A percentile compares a stretch with the other conserved stretches of the same genome.
Evolutionary conservation across 2,329 filamentous ascomycete genomes (phyloP).

Genomic region (Massarina eburnea): DNA sequence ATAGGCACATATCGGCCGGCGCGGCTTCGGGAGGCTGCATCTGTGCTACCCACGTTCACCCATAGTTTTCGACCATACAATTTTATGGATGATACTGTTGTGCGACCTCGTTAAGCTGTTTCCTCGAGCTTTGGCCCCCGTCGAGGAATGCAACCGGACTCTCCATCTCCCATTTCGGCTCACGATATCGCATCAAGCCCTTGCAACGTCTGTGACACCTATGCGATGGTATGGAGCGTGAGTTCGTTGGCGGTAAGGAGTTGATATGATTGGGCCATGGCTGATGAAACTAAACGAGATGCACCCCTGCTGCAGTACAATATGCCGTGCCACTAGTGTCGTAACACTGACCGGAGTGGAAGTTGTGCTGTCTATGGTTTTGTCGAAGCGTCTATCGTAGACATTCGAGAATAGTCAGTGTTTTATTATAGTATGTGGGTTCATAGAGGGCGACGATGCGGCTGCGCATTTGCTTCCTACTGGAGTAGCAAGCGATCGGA

Average conservation of each 20-base stretch:
- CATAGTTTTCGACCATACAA: too few species aligned
- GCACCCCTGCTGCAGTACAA: constrained; percentile 12
- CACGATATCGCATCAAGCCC: background rate
- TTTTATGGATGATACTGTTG: too few species aligned
- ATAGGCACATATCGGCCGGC: too few species aligned
- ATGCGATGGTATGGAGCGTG: constrained; percentile 6
- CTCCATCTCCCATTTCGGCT: background rate
- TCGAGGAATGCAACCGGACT: background rate
- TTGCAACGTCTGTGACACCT: constrained; percentile 4
- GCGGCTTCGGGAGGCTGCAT: too few species aligned
- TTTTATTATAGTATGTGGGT: too few species aligned
- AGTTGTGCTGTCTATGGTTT: background rate
- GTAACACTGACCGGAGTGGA: constrained; percentile 4
- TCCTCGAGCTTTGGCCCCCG: too few species aligned
- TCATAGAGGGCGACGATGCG: too few species aligned
- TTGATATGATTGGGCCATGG: constrained; percentile 10
- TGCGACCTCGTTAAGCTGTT: too few species aligned
- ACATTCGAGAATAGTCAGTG: too few species aligned
- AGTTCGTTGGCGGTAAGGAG: constrained; percentile 10
- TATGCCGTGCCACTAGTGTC: constrained; percentile 7
- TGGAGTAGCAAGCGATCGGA: too few species aligned
- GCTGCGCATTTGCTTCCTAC: too few species aligned
- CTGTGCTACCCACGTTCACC: too few species aligned
- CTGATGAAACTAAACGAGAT: constrained; percentile 14
- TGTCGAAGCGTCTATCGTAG: background rate